phyloP scores from a whole-genome alignment of 2,329 filamentous ascomycete genomes.

The Nemania serpens region DNA sequence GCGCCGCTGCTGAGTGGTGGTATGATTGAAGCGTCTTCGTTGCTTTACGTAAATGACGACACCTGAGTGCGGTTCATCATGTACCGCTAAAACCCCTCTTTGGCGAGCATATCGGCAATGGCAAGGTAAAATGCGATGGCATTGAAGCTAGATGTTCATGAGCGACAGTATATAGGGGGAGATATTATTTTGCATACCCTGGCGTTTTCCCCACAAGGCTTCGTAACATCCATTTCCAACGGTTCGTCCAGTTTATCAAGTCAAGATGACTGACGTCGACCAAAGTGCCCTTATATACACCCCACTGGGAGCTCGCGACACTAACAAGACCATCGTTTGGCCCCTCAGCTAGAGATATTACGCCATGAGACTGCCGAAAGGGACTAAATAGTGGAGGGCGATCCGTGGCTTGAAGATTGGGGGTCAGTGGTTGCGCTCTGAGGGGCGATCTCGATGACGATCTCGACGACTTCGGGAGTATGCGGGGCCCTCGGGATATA shows the following conservation, averaged over 20 bases:
- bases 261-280: conserved; percentile 66
- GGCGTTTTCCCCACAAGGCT: conserved; percentile 57
- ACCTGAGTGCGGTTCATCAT: neutral
- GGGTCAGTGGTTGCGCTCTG: neutral
- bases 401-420: conserved; percentile 40
- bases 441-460: neutral
- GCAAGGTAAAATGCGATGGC: conserved; percentile 70
- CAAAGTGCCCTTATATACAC: conserved; percentile 66
- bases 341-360: conserved; percentile 59
- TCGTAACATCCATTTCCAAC: conserved; percentile 60
- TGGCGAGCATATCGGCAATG: conserved; percentile 72
- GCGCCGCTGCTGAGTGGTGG: neutral
- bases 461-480: too few relatives aligned
- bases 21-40: neutral
- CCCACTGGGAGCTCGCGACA: conserved; percentile 65
- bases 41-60: neutral
- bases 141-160: conserved; percentile 57
- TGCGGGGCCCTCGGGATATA: too few relatives aligned
- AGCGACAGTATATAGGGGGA: conserved; percentile 4
- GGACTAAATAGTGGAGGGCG: conserved; percentile 67
- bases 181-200: conserved; percentile 48
- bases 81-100: conserved; percentile 56
- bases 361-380: conserved; percentile 57
- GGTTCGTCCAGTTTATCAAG: conserved; percentile 71
- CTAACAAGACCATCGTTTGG: conserved; percentile 72